These are phyloP conservation scores for Botryobasidium botryosum DNA, from an alignment of 768 basidiomycete species.

Conservation along the genomic window DNA sequence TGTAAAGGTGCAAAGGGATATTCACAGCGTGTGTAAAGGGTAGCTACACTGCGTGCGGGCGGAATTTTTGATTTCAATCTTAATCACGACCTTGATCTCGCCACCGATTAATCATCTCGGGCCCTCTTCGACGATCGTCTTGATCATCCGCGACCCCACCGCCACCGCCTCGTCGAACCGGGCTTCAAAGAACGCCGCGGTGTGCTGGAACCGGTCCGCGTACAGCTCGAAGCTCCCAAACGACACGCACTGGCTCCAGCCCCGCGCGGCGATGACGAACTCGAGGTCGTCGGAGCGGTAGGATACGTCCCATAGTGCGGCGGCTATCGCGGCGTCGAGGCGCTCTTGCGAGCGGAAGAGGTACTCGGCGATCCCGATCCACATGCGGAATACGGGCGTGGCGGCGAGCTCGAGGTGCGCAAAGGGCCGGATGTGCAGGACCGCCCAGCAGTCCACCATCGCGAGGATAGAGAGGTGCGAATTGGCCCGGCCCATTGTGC, in stretches of 20 bases:
- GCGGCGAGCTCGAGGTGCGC: conserved; percentile 84
- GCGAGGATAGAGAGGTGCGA: conserved; percentile 88
- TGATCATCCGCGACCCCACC: conserved; percentile 79
- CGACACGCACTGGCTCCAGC: conserved; percentile 90
- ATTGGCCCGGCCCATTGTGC: too few relatives aligned
- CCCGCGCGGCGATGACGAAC: conserved; percentile 82
- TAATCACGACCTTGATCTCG: too few relatives aligned
- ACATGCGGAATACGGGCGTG: conserved; percentile 89
- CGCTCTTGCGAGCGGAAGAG: conserved; percentile 57
- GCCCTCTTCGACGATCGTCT: conserved; percentile 47
- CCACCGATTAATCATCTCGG: too few relatives aligned
- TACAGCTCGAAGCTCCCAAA: conserved; percentile 90
- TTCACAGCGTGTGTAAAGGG: too few relatives aligned
- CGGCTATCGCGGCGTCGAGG: conserved; percentile 52
- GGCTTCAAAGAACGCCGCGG: conserved; percentile 65
- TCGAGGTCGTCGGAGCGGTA: conserved; percentile 84
- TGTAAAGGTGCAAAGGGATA: too few relatives aligned
- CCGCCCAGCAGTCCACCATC: conserved; percentile 98
- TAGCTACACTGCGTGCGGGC: too few relatives aligned
- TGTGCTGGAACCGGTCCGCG: conserved; percentile 58
- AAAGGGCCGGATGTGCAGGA: conserved; percentile 72
- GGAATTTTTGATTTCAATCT: too few relatives aligned
- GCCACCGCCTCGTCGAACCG: conserved; percentile 75
- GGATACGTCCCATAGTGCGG: conserved; percentile 56
- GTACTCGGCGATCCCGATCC: conserved; percentile 94